Evolutionary conservation across 768 basidiomycete species (phyloP).

Genomic region (Clitopilus hobsonii): DNA sequence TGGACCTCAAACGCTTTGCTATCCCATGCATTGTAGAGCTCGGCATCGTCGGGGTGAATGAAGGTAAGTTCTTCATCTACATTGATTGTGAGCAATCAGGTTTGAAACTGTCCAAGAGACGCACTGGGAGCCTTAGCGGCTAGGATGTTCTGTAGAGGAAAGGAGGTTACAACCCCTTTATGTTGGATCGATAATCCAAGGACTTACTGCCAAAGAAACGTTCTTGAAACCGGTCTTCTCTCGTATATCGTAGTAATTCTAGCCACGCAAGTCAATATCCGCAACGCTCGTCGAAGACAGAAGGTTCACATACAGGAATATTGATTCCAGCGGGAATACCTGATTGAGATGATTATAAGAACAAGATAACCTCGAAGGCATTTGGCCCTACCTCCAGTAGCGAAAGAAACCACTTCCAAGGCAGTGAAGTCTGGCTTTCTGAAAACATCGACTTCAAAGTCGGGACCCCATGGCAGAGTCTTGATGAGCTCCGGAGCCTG

Average conservation of each 20-base stretch:
- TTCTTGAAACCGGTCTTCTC: constrained; percentile 87
- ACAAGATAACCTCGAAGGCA: background rate
- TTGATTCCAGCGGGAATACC: constrained; percentile 89
- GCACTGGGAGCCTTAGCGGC: constrained; percentile 82
- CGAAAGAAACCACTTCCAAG: constrained; percentile 76
- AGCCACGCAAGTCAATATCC: constrained; percentile 1
- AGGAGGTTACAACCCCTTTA: background rate
- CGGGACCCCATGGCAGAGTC: constrained; percentile 75
- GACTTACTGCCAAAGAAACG: constrained; percentile 74
- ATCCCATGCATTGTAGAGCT: constrained; percentile 75
- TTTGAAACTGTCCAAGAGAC: constrained; percentile 12
- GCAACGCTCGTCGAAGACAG: background rate
- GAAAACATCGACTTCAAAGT: constrained; percentile 69
- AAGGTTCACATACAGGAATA: constrained; percentile 30
- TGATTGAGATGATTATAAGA: constrained; percentile 13
- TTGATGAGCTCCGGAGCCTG: constrained; percentile 77
- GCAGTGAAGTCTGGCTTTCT: constrained; percentile 87
- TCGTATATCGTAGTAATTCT: constrained; percentile 83
- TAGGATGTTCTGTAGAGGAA: constrained; percentile 59
- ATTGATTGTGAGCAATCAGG: background rate
- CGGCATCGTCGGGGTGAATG: constrained; percentile 73
- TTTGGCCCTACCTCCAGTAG: constrained; percentile 62
- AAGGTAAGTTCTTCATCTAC: constrained; percentile 78
- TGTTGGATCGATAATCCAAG: too few species aligned
- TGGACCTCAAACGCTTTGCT: constrained; percentile 78